phyloP scores from a whole-genome alignment of 106 monocot species.

The Platanthera zijinensis region DNA sequence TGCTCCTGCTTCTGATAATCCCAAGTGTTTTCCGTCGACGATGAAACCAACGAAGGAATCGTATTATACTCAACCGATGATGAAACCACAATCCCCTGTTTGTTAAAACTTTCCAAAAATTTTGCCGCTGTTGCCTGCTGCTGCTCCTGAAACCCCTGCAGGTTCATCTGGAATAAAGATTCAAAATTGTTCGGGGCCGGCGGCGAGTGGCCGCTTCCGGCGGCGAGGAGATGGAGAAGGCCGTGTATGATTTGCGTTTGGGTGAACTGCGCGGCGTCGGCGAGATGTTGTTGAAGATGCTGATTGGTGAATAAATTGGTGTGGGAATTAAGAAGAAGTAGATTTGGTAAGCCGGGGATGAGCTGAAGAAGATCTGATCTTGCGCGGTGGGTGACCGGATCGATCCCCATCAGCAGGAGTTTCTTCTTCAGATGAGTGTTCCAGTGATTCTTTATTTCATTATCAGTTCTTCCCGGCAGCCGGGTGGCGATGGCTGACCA shows the following conservation, averaged over 20 bases:
- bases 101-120: neutral
- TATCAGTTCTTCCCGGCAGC: slow-evolving; percentile 6
- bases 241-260: neutral
- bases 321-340: neutral
- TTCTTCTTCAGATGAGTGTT: slow-evolving; percentile 4
- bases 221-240: neutral
- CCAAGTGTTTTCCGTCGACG: neutral
- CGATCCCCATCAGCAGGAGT: neutral
- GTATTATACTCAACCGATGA: neutral
- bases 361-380: slow-evolving; percentile 2
- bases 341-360: neutral
- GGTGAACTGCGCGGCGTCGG: neutral
- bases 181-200: neutral
- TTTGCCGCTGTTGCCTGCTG: neutral
- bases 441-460: slow-evolving; percentile 8
- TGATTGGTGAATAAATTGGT: neutral
- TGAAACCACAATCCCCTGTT: neutral
- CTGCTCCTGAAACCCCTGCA: neutral
- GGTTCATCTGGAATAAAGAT: neutral
- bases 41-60: neutral
- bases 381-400: slow-evolving; percentile 2
- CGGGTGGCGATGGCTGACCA: neutral
- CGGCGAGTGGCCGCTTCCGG: too few species aligned
- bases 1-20: slow-evolving; percentile 2
- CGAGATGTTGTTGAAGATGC: neutral